Evolutionary conservation across 768 basidiomycete species (phyloP).

Genomic region (Atractiella rhizophila): DNA sequence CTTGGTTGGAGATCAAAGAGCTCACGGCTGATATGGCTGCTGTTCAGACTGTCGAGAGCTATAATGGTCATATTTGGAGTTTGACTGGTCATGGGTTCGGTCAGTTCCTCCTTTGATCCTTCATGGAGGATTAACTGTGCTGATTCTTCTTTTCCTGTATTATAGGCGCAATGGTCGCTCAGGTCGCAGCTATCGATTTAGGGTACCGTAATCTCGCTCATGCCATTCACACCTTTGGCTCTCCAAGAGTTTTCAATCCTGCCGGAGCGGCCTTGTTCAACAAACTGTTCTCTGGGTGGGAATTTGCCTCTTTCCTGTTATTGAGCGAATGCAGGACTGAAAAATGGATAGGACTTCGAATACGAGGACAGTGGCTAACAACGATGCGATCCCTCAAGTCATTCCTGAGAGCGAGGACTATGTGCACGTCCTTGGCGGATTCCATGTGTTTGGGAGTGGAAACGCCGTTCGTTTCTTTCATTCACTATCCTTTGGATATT

Average conservation of each 20-base stretch:
- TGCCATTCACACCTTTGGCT: slow-evolving; percentile 7
- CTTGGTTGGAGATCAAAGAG: slow-evolving; percentile 15
- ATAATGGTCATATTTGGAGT: slow-evolving; percentile 13
- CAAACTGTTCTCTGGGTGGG: slow-evolving; percentile 13
- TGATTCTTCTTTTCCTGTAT: not conserved
- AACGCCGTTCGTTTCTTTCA: not conserved
- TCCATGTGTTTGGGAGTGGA: slow-evolving; percentile 13
- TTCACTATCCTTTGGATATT: too few relatives aligned
- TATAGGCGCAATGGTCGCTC: slow-evolving; percentile 14
- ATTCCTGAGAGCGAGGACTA: slow-evolving; percentile 14
- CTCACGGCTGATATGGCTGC: slow-evolving; percentile 12
- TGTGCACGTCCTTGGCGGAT: slow-evolving; percentile 12
- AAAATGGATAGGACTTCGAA: not conserved
- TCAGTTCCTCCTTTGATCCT: not conserved
- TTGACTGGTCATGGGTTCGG: slow-evolving; percentile 15
- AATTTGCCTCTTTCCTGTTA: not conserved
- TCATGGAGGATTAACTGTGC: not conserved
- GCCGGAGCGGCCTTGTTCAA: slow-evolving; percentile 11
- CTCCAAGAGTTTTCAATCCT: slow-evolving; percentile 12
- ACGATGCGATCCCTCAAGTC: slow-evolving; percentile 10
- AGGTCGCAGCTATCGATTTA: slow-evolving; percentile 14
- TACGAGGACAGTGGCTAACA: slow-evolving; percentile 15
- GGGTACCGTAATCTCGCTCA: slow-evolving; percentile 7
- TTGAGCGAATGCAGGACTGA: not conserved
- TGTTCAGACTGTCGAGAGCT: slow-evolving; percentile 8